These are phyloP conservation scores for Lactarius indigo DNA, from an alignment of 768 basidiomycete species.

Conservation along the genomic window DNA sequence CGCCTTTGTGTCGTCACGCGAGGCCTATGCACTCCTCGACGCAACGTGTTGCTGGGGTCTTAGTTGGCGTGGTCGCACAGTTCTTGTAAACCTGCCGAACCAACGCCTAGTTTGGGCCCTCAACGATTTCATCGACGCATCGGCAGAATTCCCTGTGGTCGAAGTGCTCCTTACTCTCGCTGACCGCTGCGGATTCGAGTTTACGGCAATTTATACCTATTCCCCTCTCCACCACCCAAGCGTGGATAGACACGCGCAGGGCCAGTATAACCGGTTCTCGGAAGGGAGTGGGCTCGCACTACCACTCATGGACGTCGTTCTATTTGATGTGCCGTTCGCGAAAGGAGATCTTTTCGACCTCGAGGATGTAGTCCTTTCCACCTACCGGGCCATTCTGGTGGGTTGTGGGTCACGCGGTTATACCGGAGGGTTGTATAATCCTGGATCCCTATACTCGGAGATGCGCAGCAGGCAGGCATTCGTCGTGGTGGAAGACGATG, in stretches of 20 bases:
- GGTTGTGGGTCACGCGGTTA: constrained; percentile 13
- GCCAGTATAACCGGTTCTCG: constrained; percentile 14
- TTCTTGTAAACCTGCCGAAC: constrained; percentile 17
- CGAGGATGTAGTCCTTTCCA: constrained; percentile 14
- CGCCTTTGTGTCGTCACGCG: constrained; percentile 14
- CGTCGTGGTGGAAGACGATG: not conserved
- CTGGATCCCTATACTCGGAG: constrained; percentile 18
- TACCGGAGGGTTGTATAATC: not conserved
- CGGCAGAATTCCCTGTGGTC: constrained; percentile 12
- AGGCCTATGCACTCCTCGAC: constrained; percentile 23
- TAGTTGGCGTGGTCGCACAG: constrained; percentile 19
- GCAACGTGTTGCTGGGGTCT: constrained; percentile 24
- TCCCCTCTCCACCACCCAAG: not conserved
- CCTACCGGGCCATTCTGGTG: constrained; percentile 12
- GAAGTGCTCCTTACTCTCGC: constrained; percentile 21
- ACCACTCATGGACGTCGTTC: constrained; percentile 17
- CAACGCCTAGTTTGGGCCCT: constrained; percentile 21
- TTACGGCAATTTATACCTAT: constrained; percentile 7
- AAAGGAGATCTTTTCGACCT: constrained; percentile 14
- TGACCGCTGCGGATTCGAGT: constrained; percentile 20
- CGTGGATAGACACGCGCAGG: constrained; percentile 4
- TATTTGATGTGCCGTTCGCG: constrained; percentile 9
- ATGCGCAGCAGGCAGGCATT: constrained; percentile 12
- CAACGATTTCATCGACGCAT: constrained; percentile 14
- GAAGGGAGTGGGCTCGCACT: constrained; percentile 17